Evolutionary conservation across 2,329 filamentous ascomycete genomes (phyloP), one percentile per base, ranked within the genome.

Genomic region (Aspergillus carbonarius): DNA sequence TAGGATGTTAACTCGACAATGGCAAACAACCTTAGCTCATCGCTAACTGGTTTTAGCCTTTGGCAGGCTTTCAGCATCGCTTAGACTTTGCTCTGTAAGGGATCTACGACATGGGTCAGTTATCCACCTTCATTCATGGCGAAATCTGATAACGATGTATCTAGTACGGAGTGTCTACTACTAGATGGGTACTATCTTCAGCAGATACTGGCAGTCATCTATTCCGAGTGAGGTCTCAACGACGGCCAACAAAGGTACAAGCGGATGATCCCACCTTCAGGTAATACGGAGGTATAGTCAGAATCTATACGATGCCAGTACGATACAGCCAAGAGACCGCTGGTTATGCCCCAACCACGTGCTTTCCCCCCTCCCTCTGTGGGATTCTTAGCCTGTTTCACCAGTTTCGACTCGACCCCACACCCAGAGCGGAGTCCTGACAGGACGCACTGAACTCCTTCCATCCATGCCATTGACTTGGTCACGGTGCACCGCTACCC

Each of bases 301-400:
- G 15, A 10, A 44, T 5, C 15, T 10, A 15, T 17, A 42, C 23
- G 18, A 12, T 10, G 13, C 12, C 20, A 37, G 17, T 30, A 13
- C 9, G 7, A 37, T 54, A 54, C 51, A n/a, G 5, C 2, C 25
- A 20, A 27, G 30, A 32, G 15, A 37, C 50, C n/a, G 13, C 35
- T 20, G 50, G 15, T 13, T 53, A 25, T 37, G 37, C 51, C 39
- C 25, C 51, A 54, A 30, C 51, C 51, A 54, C 51, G 51, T 54
- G 51, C 51, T 54, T 34, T 25, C 13, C 51, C 25, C 39, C 37
- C 18, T 54, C 37, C 23, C 40, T 32, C 40, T 32, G 51, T 54
- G 39, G 51, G 51, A 54, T 42, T 32, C 51, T 54, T 54, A 54
- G 40, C 30, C 27, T 40, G 51, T 54, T 54, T 54, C 51, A 54